A percentile compares a stretch with the other conserved stretches of the same genome.
phyloP scores from a whole-genome alignment of 1,284 basidiomycete genomes.

The Xerocomus nothofagi region DNA sequence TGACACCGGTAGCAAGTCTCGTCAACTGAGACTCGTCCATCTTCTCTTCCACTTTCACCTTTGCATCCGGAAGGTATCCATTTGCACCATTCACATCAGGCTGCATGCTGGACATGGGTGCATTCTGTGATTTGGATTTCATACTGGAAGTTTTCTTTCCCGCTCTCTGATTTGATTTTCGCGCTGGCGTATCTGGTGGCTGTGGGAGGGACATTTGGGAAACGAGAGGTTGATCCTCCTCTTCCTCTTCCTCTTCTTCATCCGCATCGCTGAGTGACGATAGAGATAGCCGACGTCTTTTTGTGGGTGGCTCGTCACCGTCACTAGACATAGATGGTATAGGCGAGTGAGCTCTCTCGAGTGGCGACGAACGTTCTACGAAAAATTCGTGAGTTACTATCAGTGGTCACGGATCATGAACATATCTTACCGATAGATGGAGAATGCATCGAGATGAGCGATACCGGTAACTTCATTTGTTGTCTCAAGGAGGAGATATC shows the following conservation, averaged over 20 bases:
- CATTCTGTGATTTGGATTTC: conserved; percentile 59
- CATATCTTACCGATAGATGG: conserved; percentile 31
- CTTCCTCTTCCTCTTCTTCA: conserved; percentile 30
- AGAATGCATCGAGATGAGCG: conserved; percentile 44
- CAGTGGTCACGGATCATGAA: conserved; percentile 33
- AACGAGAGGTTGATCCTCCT: conserved; percentile 65
- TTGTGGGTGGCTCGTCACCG: conserved; percentile 49
- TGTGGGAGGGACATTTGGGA: conserved; percentile 42
- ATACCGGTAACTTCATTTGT: conserved; percentile 61
- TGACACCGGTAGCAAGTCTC: conserved; percentile 76
- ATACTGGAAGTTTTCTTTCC: conserved; percentile 59
- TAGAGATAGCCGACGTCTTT: conserved; percentile 50
- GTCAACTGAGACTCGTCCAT: conserved; percentile 73
- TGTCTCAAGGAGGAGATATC: conserved; percentile 71
- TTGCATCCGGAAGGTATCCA: conserved; percentile 46
- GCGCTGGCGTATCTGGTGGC: conserved; percentile 25
- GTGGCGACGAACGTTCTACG: conserved; percentile 36
- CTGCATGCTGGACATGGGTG: conserved; percentile 41
- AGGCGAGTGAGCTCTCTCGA: conserved; percentile 48
- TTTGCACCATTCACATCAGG: conserved; percentile 50
- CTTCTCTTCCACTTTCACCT: conserved; percentile 73
- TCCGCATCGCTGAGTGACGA: conserved; percentile 50
- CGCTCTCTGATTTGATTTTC: conserved; percentile 42
- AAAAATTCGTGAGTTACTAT: conserved; percentile 5
- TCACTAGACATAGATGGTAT: conserved; percentile 59